Conservation (phyloP, 2,329 filamentous ascomycete species). For the Colletotrichum paranaense region DNA sequence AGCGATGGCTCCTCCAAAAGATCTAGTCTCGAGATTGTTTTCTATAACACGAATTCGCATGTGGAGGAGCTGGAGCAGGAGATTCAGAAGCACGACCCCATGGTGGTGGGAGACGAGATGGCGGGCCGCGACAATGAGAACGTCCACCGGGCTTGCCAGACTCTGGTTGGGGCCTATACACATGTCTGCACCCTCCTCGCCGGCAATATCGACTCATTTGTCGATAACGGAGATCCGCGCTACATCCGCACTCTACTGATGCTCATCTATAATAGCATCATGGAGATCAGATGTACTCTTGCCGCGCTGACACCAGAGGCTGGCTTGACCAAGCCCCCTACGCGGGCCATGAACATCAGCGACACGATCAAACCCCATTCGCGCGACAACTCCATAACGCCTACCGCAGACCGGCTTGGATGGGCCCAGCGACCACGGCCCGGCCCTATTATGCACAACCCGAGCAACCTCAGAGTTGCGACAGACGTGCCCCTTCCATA, state of each 20-base stretch:
- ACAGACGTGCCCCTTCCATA: slow-evolving; percentile 65
- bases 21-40: slow-evolving; percentile 74
- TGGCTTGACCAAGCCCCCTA: slow-evolving; percentile 38
- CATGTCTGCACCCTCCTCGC: slow-evolving; percentile 72
- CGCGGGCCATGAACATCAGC: slow-evolving; percentile 42
- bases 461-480: slow-evolving; percentile 66
- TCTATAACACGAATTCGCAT: slow-evolving; percentile 75
- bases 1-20: slow-evolving; percentile 70
- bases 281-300: slow-evolving; percentile 71
- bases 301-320: slow-evolving; percentile 45
- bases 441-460: slow-evolving; percentile 56
- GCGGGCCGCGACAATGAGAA: slow-evolving; percentile 69
- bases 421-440: slow-evolving; percentile 50
- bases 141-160: slow-evolving; percentile 72
- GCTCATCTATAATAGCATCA: slow-evolving; percentile 74
- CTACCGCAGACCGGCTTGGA: slow-evolving; percentile 61
- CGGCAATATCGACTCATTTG: slow-evolving; percentile 71
- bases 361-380: slow-evolving; percentile 63
- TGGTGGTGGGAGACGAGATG: slow-evolving; percentile 60
- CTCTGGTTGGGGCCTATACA: slow-evolving; percentile 72
- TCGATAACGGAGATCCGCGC: slow-evolving; percentile 73
- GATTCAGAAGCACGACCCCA: slow-evolving; percentile 69
- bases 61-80: slow-evolving; percentile 74
- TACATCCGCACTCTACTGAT: slow-evolving; percentile 74
- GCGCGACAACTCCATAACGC: slow-evolving; percentile 64